Conservation (phyloP, 1,139 yeast species). For the Kodamaea alishanica region DNA sequence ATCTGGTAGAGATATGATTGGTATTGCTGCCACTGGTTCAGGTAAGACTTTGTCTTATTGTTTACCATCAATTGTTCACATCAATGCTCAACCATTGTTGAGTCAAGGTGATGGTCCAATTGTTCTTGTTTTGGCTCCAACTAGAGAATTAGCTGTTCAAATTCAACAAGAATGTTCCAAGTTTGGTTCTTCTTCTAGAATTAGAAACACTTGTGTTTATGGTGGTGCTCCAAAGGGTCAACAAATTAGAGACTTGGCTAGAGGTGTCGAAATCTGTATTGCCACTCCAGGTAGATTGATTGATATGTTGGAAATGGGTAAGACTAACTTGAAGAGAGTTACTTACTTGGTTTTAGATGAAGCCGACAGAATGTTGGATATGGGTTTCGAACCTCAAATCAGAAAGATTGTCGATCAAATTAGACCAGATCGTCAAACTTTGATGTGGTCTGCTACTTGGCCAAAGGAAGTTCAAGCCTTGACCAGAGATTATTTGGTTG, state of each 20-base stretch:
- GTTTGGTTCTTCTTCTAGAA: conserved; percentile 87
- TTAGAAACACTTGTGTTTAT: conserved; percentile 95
- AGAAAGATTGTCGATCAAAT: conserved; percentile 93
- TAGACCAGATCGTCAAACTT: conserved; percentile 96
- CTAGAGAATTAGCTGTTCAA: conserved; percentile 98
- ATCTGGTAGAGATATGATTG: conserved; percentile 97
- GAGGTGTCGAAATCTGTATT: conserved; percentile 93
- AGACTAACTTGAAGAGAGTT: conserved; percentile 92
- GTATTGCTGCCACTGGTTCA: conserved; percentile 98
- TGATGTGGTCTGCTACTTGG: conserved; percentile 99
- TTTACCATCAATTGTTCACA: conserved; percentile 94
- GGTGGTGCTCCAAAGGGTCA: conserved; percentile 99
- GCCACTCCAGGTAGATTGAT: conserved; percentile 99
- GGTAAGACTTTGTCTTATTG: conserved; percentile 97
- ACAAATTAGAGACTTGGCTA: conserved; percentile 89
- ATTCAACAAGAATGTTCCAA: conserved; percentile 94
- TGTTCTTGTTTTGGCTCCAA: conserved; percentile 93
- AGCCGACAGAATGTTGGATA: conserved; percentile 94
- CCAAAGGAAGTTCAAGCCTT: conserved; percentile 94
- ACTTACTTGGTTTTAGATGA: conserved; percentile 96
- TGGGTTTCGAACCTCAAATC: conserved; percentile 97
- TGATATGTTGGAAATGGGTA: conserved; percentile 93
- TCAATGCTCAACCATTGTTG: conserved; percentile 94
- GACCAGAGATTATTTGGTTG: conserved; percentile 85
- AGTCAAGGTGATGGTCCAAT: conserved; percentile 96